Base-by-base conservation (phyloP, 768 basidiomycete genomes). In the Polyporus arcularius region DNA sequence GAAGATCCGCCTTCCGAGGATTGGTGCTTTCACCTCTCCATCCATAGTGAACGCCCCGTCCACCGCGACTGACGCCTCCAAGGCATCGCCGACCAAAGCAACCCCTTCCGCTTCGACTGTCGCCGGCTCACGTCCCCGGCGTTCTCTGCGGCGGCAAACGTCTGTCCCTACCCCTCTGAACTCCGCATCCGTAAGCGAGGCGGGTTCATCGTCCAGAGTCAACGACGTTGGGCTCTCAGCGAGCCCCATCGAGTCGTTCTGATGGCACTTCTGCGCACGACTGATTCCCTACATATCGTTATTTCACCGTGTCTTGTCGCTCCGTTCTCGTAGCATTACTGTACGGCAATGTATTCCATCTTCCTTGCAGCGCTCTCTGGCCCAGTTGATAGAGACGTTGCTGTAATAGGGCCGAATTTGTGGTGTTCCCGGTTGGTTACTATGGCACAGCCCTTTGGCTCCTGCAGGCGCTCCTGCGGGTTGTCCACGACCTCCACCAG, bases 1-100 rank as follows among this genome's bases (percentile, higher is more conserved):
- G 35, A 73, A 72, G 65, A 73, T 73, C 31, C 71, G 72, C 18
- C 60, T 73, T 28, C 72, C 71, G 9, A 57, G 68, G 31, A 58
- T 68, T 5, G 58, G 60, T 21, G 59, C 61, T 1, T 46, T 72
- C n/a, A 63, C 50, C 43, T 58, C 61, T 8, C 57, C 65, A 2
- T 48, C 57, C 11, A 38, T 50, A 2, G n/a, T 53, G 12, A 32
- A 41, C 28, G 30, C 49, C 14, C 18, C 57, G 15, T n/a, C 66
- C 14, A 11, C 62, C 11, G 15, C 55, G 4, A 21, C 58, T 2
- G 30, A 66, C 9, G 14, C 61, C 11, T 40, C 62, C 50, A 60
- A 62, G 38, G 54, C 58, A 2, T 62, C 63, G 3, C 63, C 68
- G 0, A 39, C 68, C 28, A 56, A 60, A n/a, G 56, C 46, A 10